These are phyloP conservation scores for Xylaria venustula DNA, from an alignment of 495 filamentous ascomycete species.

Conservation along the genomic window DNA sequence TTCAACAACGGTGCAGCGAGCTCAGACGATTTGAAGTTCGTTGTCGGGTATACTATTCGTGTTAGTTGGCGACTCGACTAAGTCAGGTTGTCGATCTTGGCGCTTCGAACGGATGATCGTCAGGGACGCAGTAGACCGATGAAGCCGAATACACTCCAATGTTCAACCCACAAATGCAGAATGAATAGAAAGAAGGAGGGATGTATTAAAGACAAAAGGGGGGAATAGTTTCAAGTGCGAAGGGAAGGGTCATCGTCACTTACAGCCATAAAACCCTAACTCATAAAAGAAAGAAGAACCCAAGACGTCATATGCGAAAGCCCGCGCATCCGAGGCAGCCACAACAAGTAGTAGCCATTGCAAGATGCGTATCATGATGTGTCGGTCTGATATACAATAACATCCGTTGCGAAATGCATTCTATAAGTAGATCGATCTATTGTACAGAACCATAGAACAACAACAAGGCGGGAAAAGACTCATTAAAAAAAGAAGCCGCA, in stretches of 20 bases:
- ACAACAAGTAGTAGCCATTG: background rate
- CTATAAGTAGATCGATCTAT: too few relatives aligned
- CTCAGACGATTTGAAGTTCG: slow-evolving; percentile 11
- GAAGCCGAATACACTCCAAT: too few relatives aligned
- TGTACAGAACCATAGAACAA: background rate
- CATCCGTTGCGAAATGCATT: background rate
- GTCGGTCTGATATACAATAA: too few relatives aligned
- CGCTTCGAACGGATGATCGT: background rate
- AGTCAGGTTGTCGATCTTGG: slow-evolving; percentile 1
- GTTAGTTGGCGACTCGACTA: too few relatives aligned
- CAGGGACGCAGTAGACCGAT: too few relatives aligned
- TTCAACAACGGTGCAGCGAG: slow-evolving; percentile 33
- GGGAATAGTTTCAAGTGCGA: too few relatives aligned
- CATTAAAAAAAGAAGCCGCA: too few relatives aligned
- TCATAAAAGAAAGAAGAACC: slow-evolving; percentile 9
- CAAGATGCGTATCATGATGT: background rate
- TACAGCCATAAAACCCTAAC: slow-evolving; percentile 14
- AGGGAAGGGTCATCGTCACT: background rate
- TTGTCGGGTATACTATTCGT: slow-evolving; percentile 9
- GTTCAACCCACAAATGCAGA: too few relatives aligned
- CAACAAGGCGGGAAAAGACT: too few relatives aligned
- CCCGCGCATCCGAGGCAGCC: background rate
- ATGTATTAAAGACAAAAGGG: too few relatives aligned
- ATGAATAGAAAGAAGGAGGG: too few relatives aligned
- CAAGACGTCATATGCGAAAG: slow-evolving; percentile 1